Percentiles rank a stretch among this genome's conserved stretches.
Conservation (phyloP, 331 rosid genomes). For the Rosa hybrid region DNA sequence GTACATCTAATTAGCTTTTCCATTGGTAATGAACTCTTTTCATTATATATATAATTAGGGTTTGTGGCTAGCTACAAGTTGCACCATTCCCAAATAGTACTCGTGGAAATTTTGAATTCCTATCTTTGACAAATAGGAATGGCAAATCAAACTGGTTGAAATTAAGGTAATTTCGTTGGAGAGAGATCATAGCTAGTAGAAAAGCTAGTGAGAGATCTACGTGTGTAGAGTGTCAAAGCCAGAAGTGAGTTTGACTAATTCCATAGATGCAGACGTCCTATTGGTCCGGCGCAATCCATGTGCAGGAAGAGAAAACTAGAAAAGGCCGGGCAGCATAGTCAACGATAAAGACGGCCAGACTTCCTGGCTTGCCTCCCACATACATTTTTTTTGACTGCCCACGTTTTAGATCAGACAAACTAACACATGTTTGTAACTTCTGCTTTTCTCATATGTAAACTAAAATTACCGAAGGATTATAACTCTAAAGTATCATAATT, state of each 20-base stretch:
- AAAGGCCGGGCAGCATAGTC: conserved; percentile 21
- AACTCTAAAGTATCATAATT: no score
- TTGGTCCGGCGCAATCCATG: conserved; percentile 36
- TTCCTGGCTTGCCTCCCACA: conserved; percentile 23
- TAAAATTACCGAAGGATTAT: background rate
- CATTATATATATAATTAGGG: background rate
- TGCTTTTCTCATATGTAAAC: background rate
- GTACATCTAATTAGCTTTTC: background rate
- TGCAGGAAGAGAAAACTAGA: conserved; percentile 7
- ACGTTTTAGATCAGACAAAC: background rate
- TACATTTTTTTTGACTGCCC: conserved; percentile 19
- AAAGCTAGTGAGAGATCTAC: background rate
- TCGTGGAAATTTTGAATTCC: background rate
- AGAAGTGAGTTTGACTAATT: conserved; percentile 19
- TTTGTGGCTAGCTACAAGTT: background rate
- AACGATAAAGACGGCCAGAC: conserved; percentile 30
- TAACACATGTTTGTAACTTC: background rate
- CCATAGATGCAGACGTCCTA: conserved; percentile 4
- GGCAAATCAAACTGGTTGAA: background rate
- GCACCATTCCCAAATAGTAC: background rate
- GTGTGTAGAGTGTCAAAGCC: background rate
- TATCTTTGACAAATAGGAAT: background rate
- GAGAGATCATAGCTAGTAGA: background rate
- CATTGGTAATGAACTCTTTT: background rate
- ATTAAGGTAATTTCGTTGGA: background rate